Base-by-base conservation (phyloP, 2,329 filamentous ascomycete species). In the Ilyonectria destructans region DNA sequence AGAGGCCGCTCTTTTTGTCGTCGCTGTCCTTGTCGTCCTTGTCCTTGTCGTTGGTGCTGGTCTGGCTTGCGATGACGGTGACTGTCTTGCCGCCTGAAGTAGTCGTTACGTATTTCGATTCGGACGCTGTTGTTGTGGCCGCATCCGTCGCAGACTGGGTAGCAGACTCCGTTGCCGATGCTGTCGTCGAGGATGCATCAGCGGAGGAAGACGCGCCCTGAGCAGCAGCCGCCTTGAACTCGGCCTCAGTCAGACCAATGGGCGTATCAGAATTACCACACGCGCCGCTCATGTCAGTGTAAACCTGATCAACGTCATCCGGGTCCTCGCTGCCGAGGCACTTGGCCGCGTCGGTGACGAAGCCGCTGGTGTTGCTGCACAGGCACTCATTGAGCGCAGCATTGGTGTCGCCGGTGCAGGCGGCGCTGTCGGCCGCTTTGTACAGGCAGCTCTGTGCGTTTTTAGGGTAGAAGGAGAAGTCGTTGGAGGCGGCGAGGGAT, bases 351-450 rank as follows among this genome's bases (percentile, higher is more conserved):
- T 81, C 80, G 21, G 82, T 83, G 67, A 88, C 78, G 74, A 88
- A 89, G 69, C 83, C 79, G 62, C 84, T 84, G 35, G 80, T 78
- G 64, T 88, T 87, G 68, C 76, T 75, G 74, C 87, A 89, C 2
- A 88, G 80, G 60, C 87, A 89, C 2, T 74, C 59, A 71, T 89
- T 88, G 68, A 87, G 78, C 33, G 81, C 77, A 0, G 72, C 51
- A 3, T 81, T 79, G 0, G 81, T 82, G 21, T 74, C 73, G 19
- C 83, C 83, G 6, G 78, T 77, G 77, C 87, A 89, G 5, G 76
- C 71, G 17, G 82, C 83, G 21, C 66, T 35, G 54, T 79, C 73
- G 33, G 85, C 81, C 5, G 85, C 79, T 17, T 79, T 55, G 69
- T 81, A 76, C 1, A 89, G 78, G 65, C 87, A 89, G 8, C 73